A percentile compares a stretch with the other conserved stretches of the same genome.
Evolutionary conservation across 2,329 filamentous ascomycete genomes (phyloP).

Genomic region (Cordyceps cateniannulata): DNA sequence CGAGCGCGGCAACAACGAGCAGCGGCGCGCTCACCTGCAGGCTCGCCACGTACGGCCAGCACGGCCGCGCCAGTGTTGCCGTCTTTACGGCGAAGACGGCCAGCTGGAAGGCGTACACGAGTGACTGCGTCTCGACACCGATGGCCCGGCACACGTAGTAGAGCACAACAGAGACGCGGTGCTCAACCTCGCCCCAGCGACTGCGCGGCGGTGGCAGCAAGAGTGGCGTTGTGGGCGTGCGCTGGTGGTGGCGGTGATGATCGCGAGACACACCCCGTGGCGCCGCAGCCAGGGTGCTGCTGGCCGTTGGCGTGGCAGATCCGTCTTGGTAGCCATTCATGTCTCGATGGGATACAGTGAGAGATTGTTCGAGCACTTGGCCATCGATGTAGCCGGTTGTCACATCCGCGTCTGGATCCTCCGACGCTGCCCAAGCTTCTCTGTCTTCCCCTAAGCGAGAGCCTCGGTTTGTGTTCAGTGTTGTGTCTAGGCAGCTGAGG

Average conservation of each 20-base stretch:
- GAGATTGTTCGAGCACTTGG: not conserved
- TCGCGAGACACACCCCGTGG: not conserved
- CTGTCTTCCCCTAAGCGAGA: not conserved
- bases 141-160: slow-evolving; percentile 24
- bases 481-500: not conserved
- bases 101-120: slow-evolving; percentile 42
- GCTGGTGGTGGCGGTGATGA: not conserved
- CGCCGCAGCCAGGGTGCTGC: not conserved
- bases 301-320: not conserved
- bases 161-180: slow-evolving; percentile 28
- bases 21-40: slow-evolving; percentile 60
- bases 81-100: slow-evolving; percentile 64
- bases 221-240: slow-evolving; percentile 31
- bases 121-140: slow-evolving; percentile 23
- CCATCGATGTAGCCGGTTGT: not conserved
- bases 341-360: slow-evolving; percentile 7
- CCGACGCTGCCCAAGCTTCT: not conserved
- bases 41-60: slow-evolving; percentile 64
- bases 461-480: slow-evolving; percentile 19
- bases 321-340: not conserved
- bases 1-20: slow-evolving; percentile 60
- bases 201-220: slow-evolving; percentile 44
- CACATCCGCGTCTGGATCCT: not conserved
- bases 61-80: slow-evolving; percentile 56
- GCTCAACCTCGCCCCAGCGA: slow-evolving; percentile 25